Evolutionary conservation across 179 eudicot species (phyloP).

Genomic region (Beta macrorhiza): DNA sequence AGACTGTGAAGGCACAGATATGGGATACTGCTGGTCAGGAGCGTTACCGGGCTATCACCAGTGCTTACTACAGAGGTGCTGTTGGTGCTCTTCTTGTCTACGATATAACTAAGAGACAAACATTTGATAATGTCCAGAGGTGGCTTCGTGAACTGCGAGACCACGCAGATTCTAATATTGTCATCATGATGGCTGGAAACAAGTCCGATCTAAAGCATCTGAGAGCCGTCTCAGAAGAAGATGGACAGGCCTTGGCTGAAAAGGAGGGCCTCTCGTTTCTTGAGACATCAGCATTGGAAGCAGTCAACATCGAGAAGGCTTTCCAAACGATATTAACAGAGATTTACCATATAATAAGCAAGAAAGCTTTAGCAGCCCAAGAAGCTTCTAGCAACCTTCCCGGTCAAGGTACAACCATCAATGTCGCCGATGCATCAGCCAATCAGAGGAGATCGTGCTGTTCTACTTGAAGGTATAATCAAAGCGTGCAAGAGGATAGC

Average conservation of each 20-base stretch:
- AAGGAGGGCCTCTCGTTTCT: constrained; percentile 86
- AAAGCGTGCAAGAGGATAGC: constrained; percentile 30
- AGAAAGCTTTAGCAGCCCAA: constrained; percentile 61
- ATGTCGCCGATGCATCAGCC: constrained; percentile 40
- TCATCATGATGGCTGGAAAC: constrained; percentile 97
- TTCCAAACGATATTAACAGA: constrained; percentile 57
- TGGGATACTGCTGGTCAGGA: constrained; percentile 98
- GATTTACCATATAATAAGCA: constrained; percentile 56
- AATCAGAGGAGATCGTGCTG: constrained; percentile 51
- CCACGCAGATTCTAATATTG: constrained; percentile 94
- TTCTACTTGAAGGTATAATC: constrained; percentile 34
- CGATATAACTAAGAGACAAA: constrained; percentile 68
- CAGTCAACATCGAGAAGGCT: constrained; percentile 75
- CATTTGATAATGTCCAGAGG: constrained; percentile 80
- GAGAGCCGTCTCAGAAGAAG: constrained; percentile 65
- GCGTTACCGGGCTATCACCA: constrained; percentile 80
- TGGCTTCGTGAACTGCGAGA: constrained; percentile 93
- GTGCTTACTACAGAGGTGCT: constrained; percentile 92
- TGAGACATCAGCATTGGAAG: constrained; percentile 90
- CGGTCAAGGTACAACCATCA: constrained; percentile 59
- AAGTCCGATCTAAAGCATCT: constrained; percentile 86
- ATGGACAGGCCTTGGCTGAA: constrained; percentile 73
- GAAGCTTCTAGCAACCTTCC: constrained; percentile 52
- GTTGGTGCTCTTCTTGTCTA: constrained; percentile 70
- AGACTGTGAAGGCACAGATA: constrained; percentile 85